Evolutionary conservation across 805 yeast genomes (phyloP), one percentile per base, ranked within the genome.

Genomic region (Candida alai): DNA sequence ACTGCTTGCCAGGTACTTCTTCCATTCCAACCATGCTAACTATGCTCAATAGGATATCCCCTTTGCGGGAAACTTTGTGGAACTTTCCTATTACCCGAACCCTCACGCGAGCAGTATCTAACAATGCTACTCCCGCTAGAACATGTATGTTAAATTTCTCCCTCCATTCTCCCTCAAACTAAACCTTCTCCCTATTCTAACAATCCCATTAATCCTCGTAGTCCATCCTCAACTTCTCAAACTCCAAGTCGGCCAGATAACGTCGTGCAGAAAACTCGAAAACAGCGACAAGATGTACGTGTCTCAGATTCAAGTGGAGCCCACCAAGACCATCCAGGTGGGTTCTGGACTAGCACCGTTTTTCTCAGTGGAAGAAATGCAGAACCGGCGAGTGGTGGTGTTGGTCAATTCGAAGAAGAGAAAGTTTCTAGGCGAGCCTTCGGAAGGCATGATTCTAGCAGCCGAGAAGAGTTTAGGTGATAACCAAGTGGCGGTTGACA

Each of bases 401-500:
- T 61, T 78, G 14, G 65, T 71, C 5, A 80, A 80, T 45, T 53
- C 80, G 52, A 80, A 78, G 44, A 72, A 78, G 3, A 65, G 77
- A 8, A 78, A 77, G 48, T 71, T 80, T 73, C 58, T 85, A 41
- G 86, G 86, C 1, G 68, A 73, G 14, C 51, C 48, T 25, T 77
- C 84, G 2, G 75, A 78, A 42, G 84, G 82, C 0, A 80, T 80
- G 86, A 47, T 80, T 1, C 48, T 80, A 14, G 84, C 85, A n/a
- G 78, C 84, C 1, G 73, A 52, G 16, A 43, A 39, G 20, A 42
- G 30, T 6, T 54, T 43, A 2, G 40, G 36, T 3, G 43, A 30
- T 4, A 54, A 43, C 2, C 40, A 35, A 2, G 22, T 39, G 1
- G 42, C 42, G 17, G 77, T 76, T 4, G 78, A 70, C 29, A 52